These are phyloP conservation scores for Aspergillus puulaauensis DNA, from an alignment of 2,329 filamentous ascomycete genomes.

Conservation along the genomic window DNA sequence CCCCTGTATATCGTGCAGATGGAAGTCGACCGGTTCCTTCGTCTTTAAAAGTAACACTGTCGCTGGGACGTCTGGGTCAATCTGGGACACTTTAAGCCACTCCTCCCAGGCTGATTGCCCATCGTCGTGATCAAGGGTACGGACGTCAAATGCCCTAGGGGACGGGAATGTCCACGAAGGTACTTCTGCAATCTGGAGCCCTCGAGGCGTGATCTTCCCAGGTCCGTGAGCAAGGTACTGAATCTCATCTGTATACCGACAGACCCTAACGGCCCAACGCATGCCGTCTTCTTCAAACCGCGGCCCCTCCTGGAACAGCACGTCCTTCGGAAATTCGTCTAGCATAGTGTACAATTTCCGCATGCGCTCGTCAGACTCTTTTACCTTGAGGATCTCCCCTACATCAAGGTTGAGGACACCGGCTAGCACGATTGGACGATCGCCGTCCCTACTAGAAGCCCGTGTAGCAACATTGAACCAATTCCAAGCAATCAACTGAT, in stretches of 20 bases:
- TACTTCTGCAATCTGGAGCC: neutral
- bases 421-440: neutral
- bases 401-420: neutral
- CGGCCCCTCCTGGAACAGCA: neutral
- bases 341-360: neutral
- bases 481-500: neutral
- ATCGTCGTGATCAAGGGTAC: neutral
- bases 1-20: neutral
- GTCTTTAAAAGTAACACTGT: neutral
- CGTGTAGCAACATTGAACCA: neutral
- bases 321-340: neutral
- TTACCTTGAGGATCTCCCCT: neutral
- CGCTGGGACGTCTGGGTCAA: neutral
- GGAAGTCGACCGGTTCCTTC: neutral
- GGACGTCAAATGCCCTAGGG: neutral
- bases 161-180: neutral
- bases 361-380: neutral
- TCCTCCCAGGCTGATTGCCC: neutral
- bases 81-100: neutral
- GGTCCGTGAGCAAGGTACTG: neutral
- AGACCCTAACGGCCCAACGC: neutral
- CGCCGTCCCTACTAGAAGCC: neutral
- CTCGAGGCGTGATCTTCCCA: neutral
- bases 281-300: neutral
- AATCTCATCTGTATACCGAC: neutral